Base-by-base conservation (phyloP, 2,329 filamentous ascomycete genomes). In the Geoglossum cookeanum region DNA sequence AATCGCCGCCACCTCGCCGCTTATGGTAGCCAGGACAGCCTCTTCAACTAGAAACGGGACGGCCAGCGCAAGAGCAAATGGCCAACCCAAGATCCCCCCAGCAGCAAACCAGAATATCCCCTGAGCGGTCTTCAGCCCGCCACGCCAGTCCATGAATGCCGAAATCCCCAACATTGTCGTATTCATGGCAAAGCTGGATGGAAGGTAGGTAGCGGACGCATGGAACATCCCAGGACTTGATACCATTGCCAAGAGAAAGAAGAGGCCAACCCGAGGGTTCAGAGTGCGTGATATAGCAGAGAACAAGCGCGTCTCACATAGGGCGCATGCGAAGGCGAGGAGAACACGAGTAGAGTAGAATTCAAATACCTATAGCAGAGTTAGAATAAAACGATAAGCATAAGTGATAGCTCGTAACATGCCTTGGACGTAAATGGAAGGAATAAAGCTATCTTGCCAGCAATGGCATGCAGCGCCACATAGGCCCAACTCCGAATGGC, bases 161-260 rank as follows among this genome's bases (percentile, higher is more conserved):
- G 89, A 79, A 57, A 89, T 80, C 9, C 90, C 92, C 6, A 97
- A 74, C 77, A 92, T 92, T 13, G 81, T 83, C 59, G 83, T 86
- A 68, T 94, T 96, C 92, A 98, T 98, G 65, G 92, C 85, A 66
- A 98, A 98, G 68, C 85, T 95, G 7, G 90, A 95, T 0, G 92
- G 92, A 4, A 98, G 74, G 66, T 87, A 96, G 4, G 91, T 82
- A 1, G 85, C 78, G 58, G 87, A 88, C 3, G 92, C 85, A 69
- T 96, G 88, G 67, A 95, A 97, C 77, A 95, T 94, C 48, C 92
- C 92, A 0, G 92, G 87, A 60, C 85, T 94, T 58, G 84, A 81
- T 55, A 87, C 72, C 59, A 85, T 82, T 48, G 85, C 80, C 60
- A 91, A 74, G 59, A 95, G 71, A 69, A 94, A 96, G 65, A 95